Evolutionary conservation across 345 rosid genomes (phyloP), one percentile per base, ranked within the genome.

Genomic region (Hypericum perforatum): DNA sequence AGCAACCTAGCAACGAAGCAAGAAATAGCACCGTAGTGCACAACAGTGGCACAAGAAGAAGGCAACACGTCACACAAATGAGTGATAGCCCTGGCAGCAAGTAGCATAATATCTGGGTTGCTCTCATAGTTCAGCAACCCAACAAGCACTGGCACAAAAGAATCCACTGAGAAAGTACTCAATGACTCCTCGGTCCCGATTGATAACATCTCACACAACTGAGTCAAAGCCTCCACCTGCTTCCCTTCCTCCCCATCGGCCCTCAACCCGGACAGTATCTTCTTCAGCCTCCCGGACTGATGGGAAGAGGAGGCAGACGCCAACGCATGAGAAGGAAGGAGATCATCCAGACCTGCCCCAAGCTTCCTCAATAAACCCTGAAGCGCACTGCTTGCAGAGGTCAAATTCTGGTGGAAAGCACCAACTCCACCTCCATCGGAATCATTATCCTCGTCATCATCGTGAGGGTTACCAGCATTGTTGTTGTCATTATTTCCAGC

Each of bases 31-130:
- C 95, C 95, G 60, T 89, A 94, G 63, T 89, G 99, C 64, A 89
- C 99, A 51, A 94, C 99, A 14, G 99, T 95, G 45, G 92, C 89
- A 63, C 97, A 94, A 0, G 99, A 89, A 16, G 99, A 94, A 8
- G 99, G 99, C 61, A 94, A 72, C 52, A 94, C 97, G 38, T 94
- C 99, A 58, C 99, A 94, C 39, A 94, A 75, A 69, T 94, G 99
- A 0, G 99, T 86, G 51, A 94, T 86, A 7, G 99, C 95, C 77
- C 99, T 78, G 4, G 99, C 99, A 0, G 99, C 99, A 36, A 94
- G 97, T 65, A 94, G 76, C 99, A 94, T 94, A 14, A 94, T 84
- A 67, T 94, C 99, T 0, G 99, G 88, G 68, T 89, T 94, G 66
- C 79, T 89, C 82, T 94, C 99, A 39, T 89, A 87, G 63, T 89